These are phyloP conservation scores for Marasmius sp. DNA, from an alignment of 1,284 basidiomycete genomes.

Conservation along the genomic window DNA sequence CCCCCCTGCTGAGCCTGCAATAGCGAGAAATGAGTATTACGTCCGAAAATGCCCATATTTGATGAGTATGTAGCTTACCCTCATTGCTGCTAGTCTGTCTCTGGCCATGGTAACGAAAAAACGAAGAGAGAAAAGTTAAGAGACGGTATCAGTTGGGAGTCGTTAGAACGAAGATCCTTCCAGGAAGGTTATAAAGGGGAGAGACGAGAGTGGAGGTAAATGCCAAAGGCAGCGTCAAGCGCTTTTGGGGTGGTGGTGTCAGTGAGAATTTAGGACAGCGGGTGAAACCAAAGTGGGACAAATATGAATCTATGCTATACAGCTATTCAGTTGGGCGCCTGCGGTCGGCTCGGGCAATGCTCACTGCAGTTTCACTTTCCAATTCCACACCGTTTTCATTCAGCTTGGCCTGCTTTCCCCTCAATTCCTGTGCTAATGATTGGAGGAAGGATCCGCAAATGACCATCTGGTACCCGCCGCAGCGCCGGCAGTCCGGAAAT, in stretches of 20 bases:
- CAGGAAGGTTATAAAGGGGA: not conserved
- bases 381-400: not conserved
- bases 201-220: not conserved
- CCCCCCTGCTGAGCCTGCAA: slow-evolving; percentile 64
- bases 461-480: too few species aligned
- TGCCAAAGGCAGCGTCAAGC: not conserved
- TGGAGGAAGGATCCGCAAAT: too few species aligned
- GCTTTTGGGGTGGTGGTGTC: not conserved
- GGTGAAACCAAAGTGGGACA: not conserved
- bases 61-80: slow-evolving; percentile 44
- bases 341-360: not conserved
- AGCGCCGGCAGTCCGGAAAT: too few species aligned
- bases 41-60: not conserved
- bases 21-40: not conserved
- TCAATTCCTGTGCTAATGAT: too few species aligned
- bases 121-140: not conserved
- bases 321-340: not conserved
- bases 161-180: not conserved
- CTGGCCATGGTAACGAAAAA: slow-evolving; percentile 53
- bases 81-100: slow-evolving; percentile 82
- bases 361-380: not conserved
- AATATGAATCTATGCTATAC: not conserved
- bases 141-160: not conserved
- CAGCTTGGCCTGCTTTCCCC: too few species aligned
- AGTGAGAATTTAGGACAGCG: not conserved